These are phyloP conservation scores for Leptosphaerulina australis DNA, from an alignment of 2,329 filamentous ascomycete genomes.

Conservation along the genomic window DNA sequence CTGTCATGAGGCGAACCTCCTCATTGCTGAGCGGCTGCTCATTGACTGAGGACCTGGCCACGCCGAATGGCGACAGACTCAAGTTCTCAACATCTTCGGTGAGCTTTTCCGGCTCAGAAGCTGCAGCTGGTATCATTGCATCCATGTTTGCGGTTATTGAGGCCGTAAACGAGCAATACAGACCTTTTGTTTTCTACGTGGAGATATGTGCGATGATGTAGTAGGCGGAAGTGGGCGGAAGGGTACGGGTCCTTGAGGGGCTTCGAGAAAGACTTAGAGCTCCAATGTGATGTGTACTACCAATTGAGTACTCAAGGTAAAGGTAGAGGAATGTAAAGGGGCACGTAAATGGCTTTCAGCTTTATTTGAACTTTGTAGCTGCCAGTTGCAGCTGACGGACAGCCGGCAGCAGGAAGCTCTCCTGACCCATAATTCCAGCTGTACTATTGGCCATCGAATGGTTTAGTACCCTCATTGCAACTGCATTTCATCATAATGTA, in stretches of 20 bases:
- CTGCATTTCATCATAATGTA: slow-evolving; percentile 29
- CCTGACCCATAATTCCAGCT: slow-evolving; percentile 21
- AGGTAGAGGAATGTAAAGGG: slow-evolving; percentile 1
- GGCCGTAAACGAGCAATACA: slow-evolving; percentile 1
- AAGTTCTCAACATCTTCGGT: slow-evolving; percentile 38
- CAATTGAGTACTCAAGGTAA: slow-evolving; percentile 5
- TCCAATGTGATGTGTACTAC: neutral
- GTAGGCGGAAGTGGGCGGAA: slow-evolving; percentile 11
- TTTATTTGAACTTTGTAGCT: slow-evolving; percentile 10
- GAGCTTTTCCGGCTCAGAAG: slow-evolving; percentile 33
- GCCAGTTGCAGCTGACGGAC: slow-evolving; percentile 10
- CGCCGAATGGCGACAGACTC: slow-evolving; percentile 65
- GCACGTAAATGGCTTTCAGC: slow-evolving; percentile 14
- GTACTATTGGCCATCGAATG: slow-evolving; percentile 21
- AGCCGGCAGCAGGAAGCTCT: slow-evolving; percentile 18
- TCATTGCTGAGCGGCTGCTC: slow-evolving; percentile 66
- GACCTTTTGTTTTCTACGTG: slow-evolving; percentile 9
- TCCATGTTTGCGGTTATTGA: slow-evolving; percentile 27
- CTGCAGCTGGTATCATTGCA: slow-evolving; percentile 30
- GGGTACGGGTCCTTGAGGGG: slow-evolving; percentile 7
- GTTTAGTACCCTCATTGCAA: slow-evolving; percentile 15
- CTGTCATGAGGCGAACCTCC: slow-evolving; percentile 71
- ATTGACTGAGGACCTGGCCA: slow-evolving; percentile 68
- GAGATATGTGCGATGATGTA: slow-evolving; percentile 15
- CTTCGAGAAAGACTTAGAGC: neutral